These are phyloP conservation scores for Brassica rapa DNA, from an alignment of 345 rosid species.

Conservation along the genomic window DNA sequence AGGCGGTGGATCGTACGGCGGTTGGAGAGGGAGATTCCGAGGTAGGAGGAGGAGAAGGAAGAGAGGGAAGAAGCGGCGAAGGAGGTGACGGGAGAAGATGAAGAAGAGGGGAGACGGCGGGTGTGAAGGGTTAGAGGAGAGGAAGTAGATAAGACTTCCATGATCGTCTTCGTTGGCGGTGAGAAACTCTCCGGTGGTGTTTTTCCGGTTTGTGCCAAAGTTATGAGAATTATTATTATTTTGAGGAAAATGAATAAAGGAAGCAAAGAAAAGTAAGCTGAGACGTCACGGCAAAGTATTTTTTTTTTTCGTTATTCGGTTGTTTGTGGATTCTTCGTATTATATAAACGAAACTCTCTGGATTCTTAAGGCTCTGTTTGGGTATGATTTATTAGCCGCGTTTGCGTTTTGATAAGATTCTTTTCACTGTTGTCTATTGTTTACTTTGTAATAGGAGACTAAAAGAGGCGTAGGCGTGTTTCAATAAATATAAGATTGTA, in stretches of 20 bases:
- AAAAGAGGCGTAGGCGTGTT: not conserved
- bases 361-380: slow-evolving; percentile 23
- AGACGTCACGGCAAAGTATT: slow-evolving; percentile 47
- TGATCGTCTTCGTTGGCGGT: slow-evolving; percentile 9
- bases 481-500: not conserved
- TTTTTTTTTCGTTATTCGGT: slow-evolving; percentile 1
- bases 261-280: slow-evolving; percentile 34
- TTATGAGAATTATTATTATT: not conserved
- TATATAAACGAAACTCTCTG: not conserved
- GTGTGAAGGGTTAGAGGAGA: slow-evolving; percentile 58
- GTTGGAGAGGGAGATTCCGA: slow-evolving; percentile 57
- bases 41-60: slow-evolving; percentile 54
- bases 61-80: slow-evolving; percentile 43
- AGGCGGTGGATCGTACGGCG: slow-evolving; percentile 26
- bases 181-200: slow-evolving; percentile 15
- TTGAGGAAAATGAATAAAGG: slow-evolving; percentile 6
- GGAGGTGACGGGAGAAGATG: slow-evolving; percentile 31
- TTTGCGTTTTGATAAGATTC: slow-evolving; percentile 34
- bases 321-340: not conserved
- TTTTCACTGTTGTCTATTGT: slow-evolving; percentile 19
- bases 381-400: not conserved
- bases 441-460: slow-evolving; percentile 6
- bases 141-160: slow-evolving; percentile 68
- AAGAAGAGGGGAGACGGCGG: slow-evolving; percentile 41
- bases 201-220: slow-evolving; percentile 9